Conservation (phyloP, 495 filamentous ascomycete genomes). For the Glutinoglossum americanum region DNA sequence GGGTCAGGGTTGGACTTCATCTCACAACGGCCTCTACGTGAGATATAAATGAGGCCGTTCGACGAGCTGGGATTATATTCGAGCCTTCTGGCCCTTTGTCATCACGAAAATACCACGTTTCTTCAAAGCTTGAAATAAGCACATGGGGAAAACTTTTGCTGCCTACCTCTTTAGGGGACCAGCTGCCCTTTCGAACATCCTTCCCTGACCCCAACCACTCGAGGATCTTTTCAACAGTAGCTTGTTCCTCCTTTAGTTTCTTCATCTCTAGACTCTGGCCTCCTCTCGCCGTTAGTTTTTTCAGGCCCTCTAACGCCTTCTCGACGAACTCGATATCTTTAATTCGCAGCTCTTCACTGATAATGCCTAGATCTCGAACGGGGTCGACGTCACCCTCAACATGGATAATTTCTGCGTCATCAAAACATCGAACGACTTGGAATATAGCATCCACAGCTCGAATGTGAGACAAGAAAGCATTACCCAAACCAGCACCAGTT, state of each 20-base stretch:
- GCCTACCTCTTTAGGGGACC: conserved; percentile 89
- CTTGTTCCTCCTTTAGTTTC: conserved; percentile 88
- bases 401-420: conserved; percentile 99
- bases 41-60: conserved; percentile 50
- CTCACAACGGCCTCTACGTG: conserved; percentile 65
- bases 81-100: conserved; percentile 92
- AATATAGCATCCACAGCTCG: conserved; percentile 99
- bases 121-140: not conserved
- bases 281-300: conserved; percentile 83
- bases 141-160: not conserved
- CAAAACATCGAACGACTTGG: conserved; percentile 96
- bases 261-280: conserved; percentile 97
- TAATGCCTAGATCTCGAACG: conserved; percentile 80
- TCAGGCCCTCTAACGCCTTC: conserved; percentile 71
- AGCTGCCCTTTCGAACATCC: conserved; percentile 76
- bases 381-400: conserved; percentile 98
- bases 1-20: conserved; percentile 41
- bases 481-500: conserved; percentile 91
- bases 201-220: conserved; percentile 66
- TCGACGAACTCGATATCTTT: conserved; percentile 99
- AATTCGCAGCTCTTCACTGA: conserved; percentile 85
- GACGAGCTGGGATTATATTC: conserved; percentile 99
- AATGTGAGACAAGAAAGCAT: conserved; percentile 96
- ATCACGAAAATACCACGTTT: conserved; percentile 40
- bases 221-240: conserved; percentile 72